Conservation (phyloP, 371 early-diverging fungal genomes). For the Syncephalastrum racemosum region DNA sequence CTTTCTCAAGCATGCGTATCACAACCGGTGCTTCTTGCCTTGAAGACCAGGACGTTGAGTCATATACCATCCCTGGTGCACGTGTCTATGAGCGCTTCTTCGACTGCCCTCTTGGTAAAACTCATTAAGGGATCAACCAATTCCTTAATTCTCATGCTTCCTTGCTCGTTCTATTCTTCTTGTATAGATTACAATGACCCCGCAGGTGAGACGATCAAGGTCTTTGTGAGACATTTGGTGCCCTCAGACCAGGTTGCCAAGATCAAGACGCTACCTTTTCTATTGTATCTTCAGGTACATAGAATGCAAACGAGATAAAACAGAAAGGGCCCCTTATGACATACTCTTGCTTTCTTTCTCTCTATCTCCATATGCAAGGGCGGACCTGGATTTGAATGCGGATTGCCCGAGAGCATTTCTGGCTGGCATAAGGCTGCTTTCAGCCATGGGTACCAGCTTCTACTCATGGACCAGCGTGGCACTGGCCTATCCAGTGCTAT, state of each 20-base stretch:
- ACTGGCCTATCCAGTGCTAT: constrained; percentile 70
- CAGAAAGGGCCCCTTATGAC: too few species aligned
- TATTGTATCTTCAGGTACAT: constrained; percentile 60
- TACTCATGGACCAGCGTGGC: constrained; percentile 74
- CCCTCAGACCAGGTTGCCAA: constrained; percentile 46
- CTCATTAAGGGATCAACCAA: background rate
- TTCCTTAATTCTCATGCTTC: too few species aligned
- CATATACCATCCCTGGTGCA: constrained; percentile 58
- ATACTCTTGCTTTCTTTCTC: too few species aligned
- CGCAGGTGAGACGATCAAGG: constrained; percentile 31
- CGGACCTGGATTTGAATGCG: constrained; percentile 63
- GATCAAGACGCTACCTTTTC: constrained; percentile 53
- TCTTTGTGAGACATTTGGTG: constrained; percentile 63
- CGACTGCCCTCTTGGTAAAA: constrained; percentile 52
- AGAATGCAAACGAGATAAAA: too few species aligned
- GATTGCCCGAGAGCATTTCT: constrained; percentile 42
- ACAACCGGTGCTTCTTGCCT: constrained; percentile 6
- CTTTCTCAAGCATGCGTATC: too few species aligned
- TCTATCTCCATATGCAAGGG: too few species aligned
- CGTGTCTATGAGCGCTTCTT: constrained; percentile 62
- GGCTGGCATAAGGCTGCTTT: constrained; percentile 71
- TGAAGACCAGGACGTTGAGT: constrained; percentile 45
- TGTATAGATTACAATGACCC: constrained; percentile 46
- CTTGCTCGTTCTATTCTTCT: background rate
- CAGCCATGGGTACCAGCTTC: constrained; percentile 63